Evolutionary conservation across 2,329 filamentous ascomycete genomes (phyloP).

Genomic region (Verticillium nonalfalfae): DNA sequence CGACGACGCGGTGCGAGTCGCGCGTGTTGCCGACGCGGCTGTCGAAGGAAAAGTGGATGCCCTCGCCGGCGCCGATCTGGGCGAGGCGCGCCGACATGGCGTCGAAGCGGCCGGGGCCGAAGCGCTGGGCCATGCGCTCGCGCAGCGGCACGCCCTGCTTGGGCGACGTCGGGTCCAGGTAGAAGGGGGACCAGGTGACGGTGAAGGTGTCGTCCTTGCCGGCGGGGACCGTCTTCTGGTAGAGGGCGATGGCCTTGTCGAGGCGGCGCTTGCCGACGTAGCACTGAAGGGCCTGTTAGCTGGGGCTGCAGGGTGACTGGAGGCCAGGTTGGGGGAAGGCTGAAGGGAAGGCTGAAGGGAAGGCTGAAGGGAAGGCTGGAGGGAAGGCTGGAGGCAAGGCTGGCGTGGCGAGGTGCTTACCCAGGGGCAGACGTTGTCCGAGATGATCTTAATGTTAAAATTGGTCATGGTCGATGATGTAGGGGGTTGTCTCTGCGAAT

Average conservation of each 20-base stretch:
- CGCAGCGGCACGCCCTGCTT: slow-evolving; percentile 34
- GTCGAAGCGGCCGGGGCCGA: slow-evolving; percentile 55
- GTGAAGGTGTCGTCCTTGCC: slow-evolving; percentile 60
- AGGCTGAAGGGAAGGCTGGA: too few species aligned
- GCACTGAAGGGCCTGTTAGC: slow-evolving; percentile 44
- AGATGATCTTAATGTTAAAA: slow-evolving; percentile 71
- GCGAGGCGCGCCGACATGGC: slow-evolving; percentile 53
- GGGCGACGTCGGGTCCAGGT: slow-evolving; percentile 63
- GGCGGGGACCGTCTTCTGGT: slow-evolving; percentile 55
- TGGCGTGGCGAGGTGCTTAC: too few species aligned
- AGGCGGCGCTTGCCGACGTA: slow-evolving; percentile 76
- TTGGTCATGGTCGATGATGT: slow-evolving; percentile 50
- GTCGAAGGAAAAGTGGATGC: slow-evolving; percentile 67
- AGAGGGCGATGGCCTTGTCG: slow-evolving; percentile 61
- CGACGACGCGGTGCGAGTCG: slow-evolving; percentile 71
- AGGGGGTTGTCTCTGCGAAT: background rate
- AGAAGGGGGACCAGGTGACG: slow-evolving; percentile 73
- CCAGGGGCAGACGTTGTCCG: slow-evolving; percentile 74
- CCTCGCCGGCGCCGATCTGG: slow-evolving; percentile 54
- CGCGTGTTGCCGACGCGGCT: slow-evolving; percentile 71
- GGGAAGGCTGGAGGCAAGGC: background rate
- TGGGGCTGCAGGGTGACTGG: background rate
- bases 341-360: too few species aligned
- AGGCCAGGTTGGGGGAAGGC: background rate
- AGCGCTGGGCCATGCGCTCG: slow-evolving; percentile 53